A percentile compares a stretch with the other conserved stretches of the same genome.
Evolutionary conservation across 2,329 filamentous ascomycete genomes (phyloP).

Genomic region (Tolypocladium nubicola): DNA sequence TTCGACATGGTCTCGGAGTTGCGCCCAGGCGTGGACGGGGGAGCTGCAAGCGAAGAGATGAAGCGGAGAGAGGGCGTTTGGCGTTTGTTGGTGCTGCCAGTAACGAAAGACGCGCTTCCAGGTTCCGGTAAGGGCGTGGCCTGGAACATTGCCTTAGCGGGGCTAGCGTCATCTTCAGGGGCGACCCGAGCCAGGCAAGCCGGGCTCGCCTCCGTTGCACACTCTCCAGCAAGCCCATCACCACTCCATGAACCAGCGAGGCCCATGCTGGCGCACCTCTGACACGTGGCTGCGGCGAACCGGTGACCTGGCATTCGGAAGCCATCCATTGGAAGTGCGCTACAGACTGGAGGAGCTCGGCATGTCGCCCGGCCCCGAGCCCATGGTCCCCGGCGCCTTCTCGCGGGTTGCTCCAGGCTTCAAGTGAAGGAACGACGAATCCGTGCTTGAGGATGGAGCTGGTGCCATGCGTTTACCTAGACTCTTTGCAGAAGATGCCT

Average conservation of each 20-base stretch:
- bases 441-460: background rate
- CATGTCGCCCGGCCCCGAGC: background rate
- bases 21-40: background rate
- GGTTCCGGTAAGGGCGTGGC: background rate
- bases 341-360: background rate
- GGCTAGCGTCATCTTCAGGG: background rate
- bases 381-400: background rate
- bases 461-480: background rate
- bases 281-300: background rate
- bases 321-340: background rate
- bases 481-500: background rate
- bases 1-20: constrained; percentile 15
- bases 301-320: background rate
- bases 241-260: background rate
- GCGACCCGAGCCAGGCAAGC: too few species aligned
- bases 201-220: too few species aligned
- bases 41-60: background rate
- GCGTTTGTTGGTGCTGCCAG: background rate
- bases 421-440: background rate
- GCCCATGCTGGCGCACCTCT: too few species aligned
- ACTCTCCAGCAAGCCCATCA: background rate
- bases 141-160: background rate
- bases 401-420: background rate
- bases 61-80: background rate
- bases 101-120: background rate